Base-by-base conservation (phyloP, 768 basidiomycete species). In the Lentinula sp. region DNA sequence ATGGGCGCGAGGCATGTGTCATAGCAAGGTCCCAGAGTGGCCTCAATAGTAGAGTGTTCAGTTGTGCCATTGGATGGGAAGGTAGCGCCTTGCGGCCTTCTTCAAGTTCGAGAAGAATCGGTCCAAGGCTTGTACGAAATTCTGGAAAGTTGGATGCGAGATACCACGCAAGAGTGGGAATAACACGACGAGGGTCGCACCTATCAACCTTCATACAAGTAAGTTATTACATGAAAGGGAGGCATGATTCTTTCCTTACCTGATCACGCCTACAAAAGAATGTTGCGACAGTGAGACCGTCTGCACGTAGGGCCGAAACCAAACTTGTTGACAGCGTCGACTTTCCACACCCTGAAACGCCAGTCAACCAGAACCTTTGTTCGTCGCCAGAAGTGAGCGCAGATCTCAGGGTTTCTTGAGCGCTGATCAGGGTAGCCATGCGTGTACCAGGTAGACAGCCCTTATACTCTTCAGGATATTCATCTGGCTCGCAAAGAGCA, bases 181-280 rank as follows among this genome's bases (percentile, higher is more conserved):
- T 56, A 23, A 56, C 54, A 11, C 42, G 35, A 11, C 54, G 54
- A 3, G 54, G 54, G 37, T 56, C 42, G 4, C 54, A 13, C 18
- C 54, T 8, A 39, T 16, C 28, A 13, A 16, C 50, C 50, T 51
- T 10, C 16, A 16, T 32, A 23, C 23, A 23, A 23, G 23, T 23
- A 23, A 23, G 23, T 23, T 23, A 23, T 23, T 23, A 23, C 23
- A 23, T 23, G 23, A 23, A 23, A 23, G 23, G 23, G 23, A 23
- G 1, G 23, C 23, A 23, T 28, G 21, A 32, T 3, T 7, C 10
- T 23, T 32, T 28, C 50, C 28, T 4, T 10, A 56, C 54, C 37
- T 56, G 37, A 8, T 56, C 54, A 56, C 54, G 54, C 18, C 37
- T 56, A 34, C 54, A 56, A 31, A 56, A 56, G 35, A 56, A 56